phyloP scores from a whole-genome alignment of 2,329 filamentous ascomycete genomes.

The Colletotrichum magnum region DNA sequence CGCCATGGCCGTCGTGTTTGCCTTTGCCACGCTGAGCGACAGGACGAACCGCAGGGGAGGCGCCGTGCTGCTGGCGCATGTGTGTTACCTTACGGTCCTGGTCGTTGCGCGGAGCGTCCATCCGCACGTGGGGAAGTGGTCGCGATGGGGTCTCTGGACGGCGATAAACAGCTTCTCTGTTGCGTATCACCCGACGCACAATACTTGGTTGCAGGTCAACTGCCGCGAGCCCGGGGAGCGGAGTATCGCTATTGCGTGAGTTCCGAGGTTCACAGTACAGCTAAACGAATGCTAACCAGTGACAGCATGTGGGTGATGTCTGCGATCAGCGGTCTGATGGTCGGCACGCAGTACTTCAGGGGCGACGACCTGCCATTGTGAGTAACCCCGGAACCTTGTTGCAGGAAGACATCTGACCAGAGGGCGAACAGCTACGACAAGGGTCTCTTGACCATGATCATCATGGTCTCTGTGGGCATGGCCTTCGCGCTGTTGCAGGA shows the following conservation, averaged over 20 bases:
- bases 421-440: conserved; percentile 54
- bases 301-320: conserved; percentile 62
- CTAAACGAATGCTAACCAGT: background rate
- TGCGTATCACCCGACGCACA: conserved; percentile 67
- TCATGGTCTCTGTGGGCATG: conserved; percentile 58
- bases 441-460: conserved; percentile 61
- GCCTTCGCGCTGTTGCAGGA: conserved; percentile 56
- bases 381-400: conserved; percentile 32
- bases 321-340: conserved; percentile 65
- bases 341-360: conserved; percentile 64
- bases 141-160: conserved; percentile 65
- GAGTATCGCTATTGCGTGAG: conserved; percentile 64
- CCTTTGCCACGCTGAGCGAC: conserved; percentile 65
- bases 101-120: conserved; percentile 58
- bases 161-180: conserved; percentile 65
- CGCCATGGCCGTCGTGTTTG: conserved; percentile 61
- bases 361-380: conserved; percentile 57
- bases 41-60: conserved; percentile 58
- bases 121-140: conserved; percentile 61
- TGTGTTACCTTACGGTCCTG: conserved; percentile 60
- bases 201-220: conserved; percentile 67
- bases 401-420: background rate
- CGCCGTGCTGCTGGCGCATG: conserved; percentile 59
- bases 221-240: conserved; percentile 61
- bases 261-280: background rate